phyloP scores from a whole-genome alignment of 176 grass and related monocot genomes.

The Cocos nucifera region DNA sequence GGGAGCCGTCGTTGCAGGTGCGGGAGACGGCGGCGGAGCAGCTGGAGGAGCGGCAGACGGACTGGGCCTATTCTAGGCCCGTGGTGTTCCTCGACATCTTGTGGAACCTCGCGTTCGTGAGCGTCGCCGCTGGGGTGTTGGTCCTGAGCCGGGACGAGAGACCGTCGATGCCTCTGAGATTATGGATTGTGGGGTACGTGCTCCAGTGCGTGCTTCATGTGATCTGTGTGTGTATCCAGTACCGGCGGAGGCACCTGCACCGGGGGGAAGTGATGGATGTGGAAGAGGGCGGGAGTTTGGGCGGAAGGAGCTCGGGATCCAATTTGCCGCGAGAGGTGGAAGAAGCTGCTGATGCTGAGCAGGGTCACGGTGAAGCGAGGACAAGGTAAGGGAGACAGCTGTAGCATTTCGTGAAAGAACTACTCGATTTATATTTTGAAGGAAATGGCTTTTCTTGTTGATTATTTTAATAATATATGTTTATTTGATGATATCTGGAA shows the following conservation, averaged over 20 bases:
- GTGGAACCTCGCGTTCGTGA: slow-evolving; percentile 34
- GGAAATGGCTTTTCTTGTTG: no score
- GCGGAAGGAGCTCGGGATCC: not conserved
- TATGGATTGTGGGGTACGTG: slow-evolving; percentile 34
- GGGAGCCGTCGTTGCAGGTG: slow-evolving; percentile 8
- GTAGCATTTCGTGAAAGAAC: not conserved
- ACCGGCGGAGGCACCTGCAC: slow-evolving; percentile 10
- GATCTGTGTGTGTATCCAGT: slow-evolving; percentile 24
- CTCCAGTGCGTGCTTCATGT: slow-evolving; percentile 40
- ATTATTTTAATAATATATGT: no score
- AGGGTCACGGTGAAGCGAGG: slow-evolving; percentile 6
- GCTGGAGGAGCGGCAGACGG: slow-evolving; percentile 29
- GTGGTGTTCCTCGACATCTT: slow-evolving; percentile 36
- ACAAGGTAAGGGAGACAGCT: slow-evolving; percentile 13
- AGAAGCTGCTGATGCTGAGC: not conserved
- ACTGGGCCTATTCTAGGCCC: slow-evolving; percentile 14
- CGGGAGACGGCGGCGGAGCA: slow-evolving; percentile 22
- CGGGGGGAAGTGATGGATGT: slow-evolving; percentile 1
- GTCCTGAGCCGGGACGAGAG: slow-evolving; percentile 23
- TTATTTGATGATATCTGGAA: no score
- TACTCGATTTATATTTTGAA: no score
- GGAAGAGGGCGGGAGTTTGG: not conserved
- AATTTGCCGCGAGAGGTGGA: slow-evolving; percentile 4
- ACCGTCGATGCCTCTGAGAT: slow-evolving; percentile 28
- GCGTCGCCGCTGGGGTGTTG: slow-evolving; percentile 15